phyloP scores from a whole-genome alignment of 2,329 filamentous ascomycete genomes.

The Scedosporium minutisporum region DNA sequence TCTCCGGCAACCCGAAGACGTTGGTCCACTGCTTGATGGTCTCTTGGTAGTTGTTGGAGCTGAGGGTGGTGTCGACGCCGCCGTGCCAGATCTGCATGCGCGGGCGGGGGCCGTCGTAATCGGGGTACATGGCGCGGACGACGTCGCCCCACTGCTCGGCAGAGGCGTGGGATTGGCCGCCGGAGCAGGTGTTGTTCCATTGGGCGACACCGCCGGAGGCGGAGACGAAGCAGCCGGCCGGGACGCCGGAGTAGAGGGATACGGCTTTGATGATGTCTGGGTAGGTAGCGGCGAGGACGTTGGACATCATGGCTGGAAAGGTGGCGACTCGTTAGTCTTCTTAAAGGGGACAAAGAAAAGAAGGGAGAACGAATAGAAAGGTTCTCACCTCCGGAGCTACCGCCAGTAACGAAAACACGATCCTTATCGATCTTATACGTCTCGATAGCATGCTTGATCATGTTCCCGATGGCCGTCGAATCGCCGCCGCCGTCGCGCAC shows the following conservation, averaged over 20 bases:
- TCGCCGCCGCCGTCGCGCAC: constrained; percentile 42
- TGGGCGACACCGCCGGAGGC: constrained; percentile 23
- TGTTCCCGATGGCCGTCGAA: constrained; percentile 41
- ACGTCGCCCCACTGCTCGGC: constrained; percentile 38
- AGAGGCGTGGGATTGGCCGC: constrained; percentile 31
- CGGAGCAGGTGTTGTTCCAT: constrained; percentile 44
- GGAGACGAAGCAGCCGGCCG: constrained; percentile 34
- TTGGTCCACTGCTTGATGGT: constrained; percentile 46
- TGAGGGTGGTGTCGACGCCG: constrained; percentile 37
- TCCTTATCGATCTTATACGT: constrained; percentile 37
- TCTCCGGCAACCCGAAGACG: constrained; percentile 30
- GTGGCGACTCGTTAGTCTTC: background rate
- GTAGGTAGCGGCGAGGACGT: constrained; percentile 36
- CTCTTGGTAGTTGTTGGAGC: constrained; percentile 45
- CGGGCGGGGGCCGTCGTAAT: constrained; percentile 39
- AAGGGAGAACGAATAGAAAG: constrained; percentile 23
- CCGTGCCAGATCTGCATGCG: constrained; percentile 51
- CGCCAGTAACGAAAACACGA: constrained; percentile 38
- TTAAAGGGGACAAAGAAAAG: background rate
- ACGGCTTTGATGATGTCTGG: constrained; percentile 37
- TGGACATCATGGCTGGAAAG: constrained; percentile 13
- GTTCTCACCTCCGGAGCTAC: constrained; percentile 19
- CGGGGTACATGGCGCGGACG: constrained; percentile 36
- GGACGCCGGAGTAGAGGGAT: constrained; percentile 32
- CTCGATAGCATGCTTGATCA: constrained; percentile 39